Percentiles rank a stretch among this genome's conserved stretches.
Conservation (phyloP, 179 eudicot species). For the Heliamphora pulchella region DNA sequence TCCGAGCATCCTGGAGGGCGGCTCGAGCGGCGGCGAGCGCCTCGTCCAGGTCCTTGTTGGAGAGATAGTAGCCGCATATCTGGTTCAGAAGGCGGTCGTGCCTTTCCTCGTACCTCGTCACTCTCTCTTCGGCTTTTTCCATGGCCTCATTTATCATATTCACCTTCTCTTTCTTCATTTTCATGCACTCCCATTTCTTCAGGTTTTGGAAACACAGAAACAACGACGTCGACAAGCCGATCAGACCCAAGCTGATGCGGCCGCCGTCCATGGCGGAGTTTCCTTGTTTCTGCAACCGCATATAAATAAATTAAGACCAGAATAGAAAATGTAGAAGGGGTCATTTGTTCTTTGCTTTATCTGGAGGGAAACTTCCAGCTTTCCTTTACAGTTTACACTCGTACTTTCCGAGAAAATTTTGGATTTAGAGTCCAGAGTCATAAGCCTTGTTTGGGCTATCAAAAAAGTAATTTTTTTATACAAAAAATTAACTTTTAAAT, state of each 20-base stretch:
- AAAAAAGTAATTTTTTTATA: too few species aligned
- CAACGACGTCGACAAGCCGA: conserved; percentile 36
- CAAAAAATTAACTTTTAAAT: too few species aligned
- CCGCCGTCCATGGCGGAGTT: neutral
- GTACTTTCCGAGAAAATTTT: too few species aligned
- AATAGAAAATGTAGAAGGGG: too few species aligned
- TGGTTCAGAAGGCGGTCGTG: conserved; percentile 45
- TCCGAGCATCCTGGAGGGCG: conserved; percentile 19
- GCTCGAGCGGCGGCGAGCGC: conserved; percentile 21
- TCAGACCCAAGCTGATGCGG: conserved; percentile 15
- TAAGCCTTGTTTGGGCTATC: too few species aligned
- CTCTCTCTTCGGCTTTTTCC: conserved; percentile 44
- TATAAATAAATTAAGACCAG: too few species aligned
- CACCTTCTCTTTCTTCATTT: conserved; percentile 21
- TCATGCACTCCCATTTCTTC: conserved; percentile 20
- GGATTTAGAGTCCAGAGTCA: too few species aligned
- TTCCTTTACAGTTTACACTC: too few species aligned
- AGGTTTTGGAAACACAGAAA: conserved; percentile 26
- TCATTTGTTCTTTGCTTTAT: too few species aligned
- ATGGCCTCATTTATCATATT: conserved; percentile 31
- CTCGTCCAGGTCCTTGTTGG: conserved; percentile 35
- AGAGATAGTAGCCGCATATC: conserved; percentile 36
- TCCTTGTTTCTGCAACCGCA: too few species aligned
- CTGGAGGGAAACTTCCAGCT: too few species aligned
- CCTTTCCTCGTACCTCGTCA: conserved; percentile 32